Evolutionary conservation across 2,329 filamentous ascomycete species (phyloP).

Genomic region (Cladosporium sp.): DNA sequence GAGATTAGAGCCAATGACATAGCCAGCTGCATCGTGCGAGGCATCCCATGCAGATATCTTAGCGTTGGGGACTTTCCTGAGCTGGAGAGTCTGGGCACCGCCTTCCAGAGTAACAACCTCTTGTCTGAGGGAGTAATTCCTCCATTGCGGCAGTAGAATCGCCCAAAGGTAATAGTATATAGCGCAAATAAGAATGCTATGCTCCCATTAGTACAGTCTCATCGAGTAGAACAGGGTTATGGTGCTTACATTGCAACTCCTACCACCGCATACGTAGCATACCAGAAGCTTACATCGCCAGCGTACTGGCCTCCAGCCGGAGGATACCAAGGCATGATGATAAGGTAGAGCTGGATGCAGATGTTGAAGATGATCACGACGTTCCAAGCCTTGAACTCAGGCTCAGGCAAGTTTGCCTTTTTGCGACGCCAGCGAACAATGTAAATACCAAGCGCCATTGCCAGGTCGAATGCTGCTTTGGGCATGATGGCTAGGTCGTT

Average conservation of each 20-base stretch:
- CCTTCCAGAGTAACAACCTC: conserved; percentile 51
- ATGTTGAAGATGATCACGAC: conserved; percentile 56
- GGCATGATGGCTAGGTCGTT: conserved; percentile 55
- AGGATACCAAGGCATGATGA: conserved; percentile 72
- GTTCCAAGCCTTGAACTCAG: conserved; percentile 59
- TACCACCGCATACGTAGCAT: conserved; percentile 63
- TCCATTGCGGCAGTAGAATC: conserved; percentile 49
- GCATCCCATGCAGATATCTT: conserved; percentile 55
- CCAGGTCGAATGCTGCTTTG: conserved; percentile 52
- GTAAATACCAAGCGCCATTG: conserved; percentile 55
- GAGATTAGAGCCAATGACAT: neutral
- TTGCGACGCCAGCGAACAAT: conserved; percentile 55
- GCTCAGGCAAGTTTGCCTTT: conserved; percentile 43
- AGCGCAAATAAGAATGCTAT: conserved; percentile 49
- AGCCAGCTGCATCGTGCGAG: conserved; percentile 48
- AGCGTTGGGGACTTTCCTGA: conserved; percentile 51
- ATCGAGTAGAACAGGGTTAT: neutral
- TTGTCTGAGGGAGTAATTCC: conserved; percentile 53
- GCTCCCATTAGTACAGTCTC: neutral
- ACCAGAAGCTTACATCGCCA: conserved; percentile 69
- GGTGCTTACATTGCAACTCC: conserved; percentile 58
- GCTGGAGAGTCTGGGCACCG: conserved; percentile 43
- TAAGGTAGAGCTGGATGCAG: conserved; percentile 55
- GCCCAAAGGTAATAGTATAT: conserved; percentile 60
- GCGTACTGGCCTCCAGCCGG: conserved; percentile 56